phyloP scores from a whole-genome alignment of 768 basidiomycete species.

The Suillus placidus region DNA sequence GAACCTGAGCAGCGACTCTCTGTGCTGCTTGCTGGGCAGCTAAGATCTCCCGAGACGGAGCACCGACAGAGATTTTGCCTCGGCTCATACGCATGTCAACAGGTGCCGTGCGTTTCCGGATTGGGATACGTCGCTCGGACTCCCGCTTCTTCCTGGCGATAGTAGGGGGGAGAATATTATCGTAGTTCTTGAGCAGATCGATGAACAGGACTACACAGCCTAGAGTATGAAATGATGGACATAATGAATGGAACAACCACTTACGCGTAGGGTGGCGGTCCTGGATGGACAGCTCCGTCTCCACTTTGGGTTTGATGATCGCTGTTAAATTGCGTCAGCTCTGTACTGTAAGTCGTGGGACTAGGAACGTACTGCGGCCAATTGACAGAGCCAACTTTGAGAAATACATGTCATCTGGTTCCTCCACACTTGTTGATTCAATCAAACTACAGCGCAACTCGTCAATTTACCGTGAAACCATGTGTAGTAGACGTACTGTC shows the following conservation, averaged over 20 bases:
- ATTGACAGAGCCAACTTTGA: slow-evolving; percentile 87
- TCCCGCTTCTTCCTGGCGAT: slow-evolving; percentile 86
- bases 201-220: slow-evolving; percentile 69
- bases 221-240: background rate
- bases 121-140: slow-evolving; percentile 80
- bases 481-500: slow-evolving; percentile 48
- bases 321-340: slow-evolving; percentile 43
- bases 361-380: slow-evolving; percentile 69
- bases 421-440: slow-evolving; percentile 66
- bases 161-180: slow-evolving; percentile 74
- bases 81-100: slow-evolving; percentile 89
- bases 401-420: slow-evolving; percentile 77
- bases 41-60: slow-evolving; percentile 70
- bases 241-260: slow-evolving; percentile 24
- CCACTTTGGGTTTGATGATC: slow-evolving; percentile 78
- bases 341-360: background rate
- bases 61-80: slow-evolving; percentile 70
- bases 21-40: slow-evolving; percentile 69
- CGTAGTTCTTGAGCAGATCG: slow-evolving; percentile 79
- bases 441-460: slow-evolving; percentile 55
- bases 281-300: slow-evolving; percentile 86
- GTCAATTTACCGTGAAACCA: slow-evolving; percentile 4
- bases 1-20: slow-evolving; percentile 44
- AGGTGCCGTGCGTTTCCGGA: slow-evolving; percentile 84
- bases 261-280: slow-evolving; percentile 83